phyloP scores from a whole-genome alignment of 352 stramenopile genomes.

The Stramenopiles sp. region DNA sequence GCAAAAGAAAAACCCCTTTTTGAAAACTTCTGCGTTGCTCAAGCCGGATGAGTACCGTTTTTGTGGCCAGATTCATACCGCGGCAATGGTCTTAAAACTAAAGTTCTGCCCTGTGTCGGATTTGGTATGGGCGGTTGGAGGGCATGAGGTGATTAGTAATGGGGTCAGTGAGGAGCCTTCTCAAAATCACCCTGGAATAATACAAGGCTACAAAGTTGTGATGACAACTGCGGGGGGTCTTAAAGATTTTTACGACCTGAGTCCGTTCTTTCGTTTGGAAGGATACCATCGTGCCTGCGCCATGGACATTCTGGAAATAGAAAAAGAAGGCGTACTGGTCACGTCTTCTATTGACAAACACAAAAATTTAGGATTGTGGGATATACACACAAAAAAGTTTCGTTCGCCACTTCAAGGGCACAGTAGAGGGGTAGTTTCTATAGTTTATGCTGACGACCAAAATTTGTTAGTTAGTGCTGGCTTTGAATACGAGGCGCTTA shows the following conservation, averaged over 20 bases:
- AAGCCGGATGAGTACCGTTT: not conserved
- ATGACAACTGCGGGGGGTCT: not conserved
- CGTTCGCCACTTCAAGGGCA: slow-evolving; percentile 39
- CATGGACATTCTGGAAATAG: slow-evolving; percentile 43
- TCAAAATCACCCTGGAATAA: slow-evolving; percentile 3
- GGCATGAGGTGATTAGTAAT: not conserved
- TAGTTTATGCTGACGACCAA: slow-evolving; percentile 47
- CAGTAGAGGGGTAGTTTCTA: slow-evolving; percentile 39
- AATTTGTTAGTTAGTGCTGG: slow-evolving; percentile 49
- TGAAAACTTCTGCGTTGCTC: not conserved
- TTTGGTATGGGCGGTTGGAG: not conserved
- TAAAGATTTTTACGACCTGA: not conserved
- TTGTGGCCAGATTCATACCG: not conserved
- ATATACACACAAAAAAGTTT: slow-evolving; percentile 40
- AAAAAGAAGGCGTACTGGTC: slow-evolving; percentile 43
- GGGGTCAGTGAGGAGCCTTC: not conserved
- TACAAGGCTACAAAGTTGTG: not conserved
- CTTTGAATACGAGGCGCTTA: slow-evolving; percentile 53
- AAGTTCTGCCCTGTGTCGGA: not conserved
- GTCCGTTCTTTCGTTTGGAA: not conserved
- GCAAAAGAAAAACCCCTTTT: not conserved
- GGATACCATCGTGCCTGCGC: not conserved
- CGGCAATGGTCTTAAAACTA: not conserved
- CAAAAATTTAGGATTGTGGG: slow-evolving; percentile 43
- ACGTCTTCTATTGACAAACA: slow-evolving; percentile 43